These are phyloP conservation scores for Rhododendron simsii DNA, from an alignment of 148 eudicot species.

Conservation along the genomic window DNA sequence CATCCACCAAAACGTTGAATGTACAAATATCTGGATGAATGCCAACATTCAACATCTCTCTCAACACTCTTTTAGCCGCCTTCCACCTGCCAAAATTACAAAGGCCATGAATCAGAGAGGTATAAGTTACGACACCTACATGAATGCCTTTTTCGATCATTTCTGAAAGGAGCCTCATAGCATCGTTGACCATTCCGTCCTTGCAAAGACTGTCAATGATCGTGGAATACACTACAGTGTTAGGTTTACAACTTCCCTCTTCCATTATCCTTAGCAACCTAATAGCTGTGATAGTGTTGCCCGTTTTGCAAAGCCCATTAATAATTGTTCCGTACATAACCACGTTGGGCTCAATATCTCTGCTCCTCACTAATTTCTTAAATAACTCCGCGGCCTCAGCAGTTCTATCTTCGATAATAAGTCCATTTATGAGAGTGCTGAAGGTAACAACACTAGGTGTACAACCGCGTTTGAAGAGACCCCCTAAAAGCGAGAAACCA, in stretches of 20 bases:
- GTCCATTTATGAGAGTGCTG: constrained; percentile 8
- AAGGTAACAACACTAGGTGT: constrained; percentile 6
- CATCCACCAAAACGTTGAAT: not conserved
- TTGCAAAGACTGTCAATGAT: constrained; percentile 11
- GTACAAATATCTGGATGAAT: not conserved
- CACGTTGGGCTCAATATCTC: not conserved
- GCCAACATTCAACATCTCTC: not conserved
- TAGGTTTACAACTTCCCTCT: not conserved
- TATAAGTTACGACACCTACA: not conserved
- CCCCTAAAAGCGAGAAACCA: not conserved
- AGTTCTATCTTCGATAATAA: not conserved
- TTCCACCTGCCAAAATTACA: not conserved
- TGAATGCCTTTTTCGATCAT: not conserved
- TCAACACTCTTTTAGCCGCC: not conserved
- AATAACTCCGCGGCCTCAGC: constrained; percentile 8
- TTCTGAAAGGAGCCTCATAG: not conserved
- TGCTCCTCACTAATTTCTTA: not conserved
- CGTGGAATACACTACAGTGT: not conserved
- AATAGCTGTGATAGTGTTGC: not conserved
- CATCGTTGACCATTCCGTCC: not conserved
- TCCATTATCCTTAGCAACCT: not conserved
- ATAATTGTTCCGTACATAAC: constrained; percentile 9
- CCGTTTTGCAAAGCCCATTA: constrained; percentile 15
- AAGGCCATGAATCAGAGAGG: not conserved
- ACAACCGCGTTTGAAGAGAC: not conserved